Base-by-base conservation (phyloP, 2,329 filamentous ascomycete species). In the Trichoderma atrobrunneum region DNA sequence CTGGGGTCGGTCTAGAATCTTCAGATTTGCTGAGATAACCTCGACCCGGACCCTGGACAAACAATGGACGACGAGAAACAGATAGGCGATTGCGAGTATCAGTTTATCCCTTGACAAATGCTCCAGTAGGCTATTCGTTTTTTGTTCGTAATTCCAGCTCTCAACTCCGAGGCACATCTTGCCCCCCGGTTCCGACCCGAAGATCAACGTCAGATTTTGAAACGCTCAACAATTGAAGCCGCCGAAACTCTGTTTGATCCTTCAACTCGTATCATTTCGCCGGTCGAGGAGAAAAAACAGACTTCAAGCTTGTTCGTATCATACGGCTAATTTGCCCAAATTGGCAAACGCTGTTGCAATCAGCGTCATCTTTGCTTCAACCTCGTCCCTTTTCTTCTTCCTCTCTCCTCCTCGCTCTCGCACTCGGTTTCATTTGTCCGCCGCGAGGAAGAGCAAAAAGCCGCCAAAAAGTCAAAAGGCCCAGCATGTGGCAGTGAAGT, bases 381-480 rank as follows among this genome's bases (percentile, higher is more conserved):
- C 30, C 14, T 26, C 59, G 8, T 21, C 39, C 11, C 26, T 18
- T 28, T 54, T 57, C 10, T 16, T 11, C 12, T 18, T 48, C 11
- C 36, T 8, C 30, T 10, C 21, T 51, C 28, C 48, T 18, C 5
- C 14, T 48, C 39, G 18, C 61, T 21, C n/a, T 39, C 61, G 39
- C 26, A 28, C 61, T 30, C 56, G 28, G 34, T 36, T 30, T 60
- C 36, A 14, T 54, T 24, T 28, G 26, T n/a, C 34, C 39, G 16
- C n/a, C n/a, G 28, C 26, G 21, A 39, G 24, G 59, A 8, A 16
- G 10, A 63, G 61, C 61, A 64, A 14, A 12, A 16, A 34, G 39
- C 61, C 61, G 61, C 48, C 18, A 69, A 59, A 69, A 59, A 61
- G 26, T 68, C 54, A 69, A 59, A 67, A 43, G 10, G 36, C 7